Base-by-base conservation (phyloP, 208 protist species). In the Phytomonas francai region DNA sequence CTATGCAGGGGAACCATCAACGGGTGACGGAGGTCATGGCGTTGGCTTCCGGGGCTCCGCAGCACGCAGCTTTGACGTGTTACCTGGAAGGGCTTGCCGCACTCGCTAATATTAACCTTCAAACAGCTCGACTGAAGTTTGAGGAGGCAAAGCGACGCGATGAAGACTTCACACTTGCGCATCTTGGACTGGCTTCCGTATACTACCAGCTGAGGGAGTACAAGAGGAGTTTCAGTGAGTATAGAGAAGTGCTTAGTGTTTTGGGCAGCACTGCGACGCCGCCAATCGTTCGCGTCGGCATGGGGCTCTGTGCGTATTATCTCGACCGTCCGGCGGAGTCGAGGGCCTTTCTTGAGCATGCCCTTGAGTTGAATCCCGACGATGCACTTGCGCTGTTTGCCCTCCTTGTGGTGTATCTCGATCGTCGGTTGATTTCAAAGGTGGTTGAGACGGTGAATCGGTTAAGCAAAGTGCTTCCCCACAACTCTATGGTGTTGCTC, bases 241-340 rank as follows among this genome's bases (percentile, higher is more conserved):
- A 91, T 67, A 80, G 85, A 66, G 74, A 77, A 33, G 85, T 86
- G 54, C 67, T 95, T 59, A 79, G 76, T 49, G 65, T 73, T 59
- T 68, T 95, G 45, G 90, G 90, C 5, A 88, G 79, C 45, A 66
- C 69, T 14, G 70, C 59, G 51, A 73, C 79, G 9, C 90, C 90
- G 54, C 68, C 83, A 16, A 73, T 95, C 70, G 85, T 89, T 34
- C 85, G 90, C 2, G 84, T 95, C 0, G 90, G 90, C 42, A 89
- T 95, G 84, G 87, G 76, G 4, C 73, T 95, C 39, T 95, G 90
- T 70, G 82, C 85, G 34, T 92, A 81, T 71, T 79, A 80, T 31
- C 63, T 95, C n/a, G 56, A 74, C 28, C 64, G 78, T 0, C 69
- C 77, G 0, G 74, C 74, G 8, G 77, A 84, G 58, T 85, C 90